Evolutionary conservation across 2,329 filamentous ascomycete species (phyloP).

Genomic region (Venturia effusa): DNA sequence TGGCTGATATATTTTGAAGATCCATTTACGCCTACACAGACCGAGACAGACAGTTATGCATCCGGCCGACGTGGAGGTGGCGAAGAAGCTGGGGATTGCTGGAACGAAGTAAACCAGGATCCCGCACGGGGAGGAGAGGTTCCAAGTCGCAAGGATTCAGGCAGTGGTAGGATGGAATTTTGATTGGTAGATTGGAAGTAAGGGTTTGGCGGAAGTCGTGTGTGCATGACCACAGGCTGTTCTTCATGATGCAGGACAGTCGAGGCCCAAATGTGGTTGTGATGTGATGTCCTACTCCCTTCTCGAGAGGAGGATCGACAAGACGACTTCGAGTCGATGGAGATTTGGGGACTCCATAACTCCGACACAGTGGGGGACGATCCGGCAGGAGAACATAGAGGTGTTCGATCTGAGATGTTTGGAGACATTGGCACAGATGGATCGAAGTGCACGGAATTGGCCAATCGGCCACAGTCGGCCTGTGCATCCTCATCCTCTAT

Average conservation of each 20-base stretch:
- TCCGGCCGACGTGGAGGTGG: background rate
- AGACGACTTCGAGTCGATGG: background rate
- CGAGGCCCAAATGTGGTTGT: background rate
- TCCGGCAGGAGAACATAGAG: background rate
- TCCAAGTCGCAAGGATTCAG: background rate
- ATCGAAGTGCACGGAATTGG: background rate
- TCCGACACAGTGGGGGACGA: background rate
- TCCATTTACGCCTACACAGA: background rate
- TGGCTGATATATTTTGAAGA: background rate
- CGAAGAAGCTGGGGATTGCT: background rate
- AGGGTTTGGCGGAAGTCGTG: background rate
- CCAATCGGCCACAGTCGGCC: background rate
- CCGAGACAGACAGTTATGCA: background rate
- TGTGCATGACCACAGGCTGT: background rate
- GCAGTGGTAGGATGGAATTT: background rate
- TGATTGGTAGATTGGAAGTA: background rate
- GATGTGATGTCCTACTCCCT: background rate
- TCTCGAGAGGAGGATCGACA: background rate
- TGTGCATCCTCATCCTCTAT: background rate
- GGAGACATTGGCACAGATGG: background rate
- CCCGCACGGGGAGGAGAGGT: background rate
- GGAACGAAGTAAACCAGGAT: background rate
- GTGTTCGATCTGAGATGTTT: background rate
- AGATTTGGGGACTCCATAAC: background rate
- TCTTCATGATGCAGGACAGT: background rate